Conservation (phyloP, 1,139 yeast species). For the Lodderomyces parapsilosis region DNA sequence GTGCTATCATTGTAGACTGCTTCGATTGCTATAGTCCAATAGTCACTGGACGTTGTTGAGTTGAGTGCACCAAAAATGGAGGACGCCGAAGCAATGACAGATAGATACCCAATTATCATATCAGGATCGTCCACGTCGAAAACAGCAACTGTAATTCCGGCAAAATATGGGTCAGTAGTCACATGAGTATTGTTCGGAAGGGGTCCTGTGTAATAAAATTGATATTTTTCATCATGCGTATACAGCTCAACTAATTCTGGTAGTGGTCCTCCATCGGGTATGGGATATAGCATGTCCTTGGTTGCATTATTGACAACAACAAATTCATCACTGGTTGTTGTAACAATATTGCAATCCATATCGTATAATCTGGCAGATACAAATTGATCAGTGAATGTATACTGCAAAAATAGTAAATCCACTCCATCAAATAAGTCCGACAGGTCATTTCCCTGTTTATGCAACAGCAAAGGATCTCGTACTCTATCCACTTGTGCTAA, state of each 20-base stretch:
- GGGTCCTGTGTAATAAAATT: conserved; percentile 9
- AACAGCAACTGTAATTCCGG: conserved; percentile 7
- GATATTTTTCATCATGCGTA: not conserved
- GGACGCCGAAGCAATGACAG: conserved; percentile 8
- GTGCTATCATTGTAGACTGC: conserved; percentile 23
- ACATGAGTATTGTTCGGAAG: conserved; percentile 2
- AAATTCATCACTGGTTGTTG: conserved; percentile 2
- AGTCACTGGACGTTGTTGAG: conserved; percentile 21
- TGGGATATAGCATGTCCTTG: conserved; percentile 6
- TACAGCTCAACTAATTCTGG: conserved; percentile 1
- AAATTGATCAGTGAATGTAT: conserved; percentile 5
- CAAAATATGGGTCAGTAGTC: conserved; percentile 1
- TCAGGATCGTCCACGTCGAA: not conserved
- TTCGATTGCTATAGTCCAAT: conserved; percentile 32
- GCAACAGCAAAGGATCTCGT: conserved; percentile 4
- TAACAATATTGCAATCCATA: conserved; percentile 4
- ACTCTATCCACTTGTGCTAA: conserved; percentile 7
- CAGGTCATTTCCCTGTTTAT: conserved; percentile 6
- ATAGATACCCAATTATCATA: conserved; percentile 5
- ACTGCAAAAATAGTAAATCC: conserved; percentile 4
- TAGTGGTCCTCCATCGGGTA: conserved; percentile 2
- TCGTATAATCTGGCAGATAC: conserved; percentile 7
- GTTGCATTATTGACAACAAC: not conserved
- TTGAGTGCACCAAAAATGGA: conserved; percentile 4
- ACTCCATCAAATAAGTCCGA: not conserved